Evolutionary conservation across 1,139 yeast species (phyloP), one percentile per base, ranked within the genome.

Genomic region (Hanseniaspora uvarum): DNA sequence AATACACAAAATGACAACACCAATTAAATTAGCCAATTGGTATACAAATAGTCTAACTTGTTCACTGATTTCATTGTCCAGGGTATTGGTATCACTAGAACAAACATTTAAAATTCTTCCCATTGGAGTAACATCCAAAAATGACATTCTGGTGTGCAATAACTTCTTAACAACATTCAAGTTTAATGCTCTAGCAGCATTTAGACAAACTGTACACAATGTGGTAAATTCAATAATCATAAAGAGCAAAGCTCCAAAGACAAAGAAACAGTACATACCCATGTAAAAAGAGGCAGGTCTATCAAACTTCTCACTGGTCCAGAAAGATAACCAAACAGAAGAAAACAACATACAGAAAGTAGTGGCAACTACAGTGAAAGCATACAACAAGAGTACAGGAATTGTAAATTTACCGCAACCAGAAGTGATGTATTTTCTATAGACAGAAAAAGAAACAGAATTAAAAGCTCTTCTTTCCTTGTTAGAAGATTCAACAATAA

Each of bases 271-370:
- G 61, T 83, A 84, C 36, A 83, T 57, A 1, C 87, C 89, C 63
- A 82, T 80, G 65, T 84, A 83, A 58, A 77, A 74, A 2, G 73
- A 72, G 47, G 72, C 71, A 1, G 75, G 57, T 52, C 70, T 67
- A 1, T 63, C 55, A 60, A 81, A 84, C 63, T 74, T 77, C 54
- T 71, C 57, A 7, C 72, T 73, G 1, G 81, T 72, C 95, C 95
- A 86, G 66, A 79, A 86, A 1, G 92, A 80, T 58, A 86, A 71
- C 92, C 94, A 86, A 5, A 81, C 78, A 61, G 81, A 81, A 44
- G 83, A 73, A 64, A 83, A 81, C 41, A 82, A 66, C 58, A 73
- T 77, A 55, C 76, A 71, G 62, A 83, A 83, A 0, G 85, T 77
- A 4, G 80, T 66, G 74, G 34, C 52, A 2, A 40, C 21, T 14